Evolutionary conservation across 441 rosid species (phyloP), one percentile per base, ranked within the genome.

Genomic region (Gossypium trilobum): DNA sequence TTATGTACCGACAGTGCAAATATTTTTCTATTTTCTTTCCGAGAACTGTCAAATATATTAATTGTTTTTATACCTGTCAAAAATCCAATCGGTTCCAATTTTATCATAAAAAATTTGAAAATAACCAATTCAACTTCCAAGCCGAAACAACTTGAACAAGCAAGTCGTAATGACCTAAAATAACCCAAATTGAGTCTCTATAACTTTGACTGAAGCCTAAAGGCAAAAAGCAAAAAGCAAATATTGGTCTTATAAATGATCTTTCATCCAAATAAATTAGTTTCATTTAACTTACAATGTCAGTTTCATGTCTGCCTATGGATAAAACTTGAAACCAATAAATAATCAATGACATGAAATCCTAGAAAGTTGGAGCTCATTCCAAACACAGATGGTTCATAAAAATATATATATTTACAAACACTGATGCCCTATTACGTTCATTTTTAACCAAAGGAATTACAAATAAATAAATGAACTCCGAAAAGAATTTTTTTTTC

Each of bases 271-370:
- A 77, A 73, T 59, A 74, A 25, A 27, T 2, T 59, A 31, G 7
- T 31, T 31, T 31, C 36, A 44, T 63, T 62, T 20, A 14, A 72
- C 71, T 23, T 72, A 65, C 73, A 72, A 50, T 1, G 75, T 74
- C 70, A 63, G 81, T n/a, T 54, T 68, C 76, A 77, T 73, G 46
- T 57, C 67, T 68, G 31, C 58, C 60, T 29, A 31, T 5, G 36
- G 36, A 31, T 31, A 31, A 31, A 31, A 79, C 77, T 74, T 55
- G 1, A 71, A 52, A 50, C 55, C 58, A 75, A 72, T 51, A 85
- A 85, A 82, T 87, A 85, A 85, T 83, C 77, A 73, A 80, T 68
- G 73, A 75, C 81, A 84, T 82, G 75, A 71, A 74, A 71, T 75
- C 71, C 85, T 71, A 81, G 27, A 75, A 46, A 31, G 36, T 31